Evolutionary conservation across 176 grass and related monocot genomes (phyloP).

Genomic region (Zea luxurians): DNA sequence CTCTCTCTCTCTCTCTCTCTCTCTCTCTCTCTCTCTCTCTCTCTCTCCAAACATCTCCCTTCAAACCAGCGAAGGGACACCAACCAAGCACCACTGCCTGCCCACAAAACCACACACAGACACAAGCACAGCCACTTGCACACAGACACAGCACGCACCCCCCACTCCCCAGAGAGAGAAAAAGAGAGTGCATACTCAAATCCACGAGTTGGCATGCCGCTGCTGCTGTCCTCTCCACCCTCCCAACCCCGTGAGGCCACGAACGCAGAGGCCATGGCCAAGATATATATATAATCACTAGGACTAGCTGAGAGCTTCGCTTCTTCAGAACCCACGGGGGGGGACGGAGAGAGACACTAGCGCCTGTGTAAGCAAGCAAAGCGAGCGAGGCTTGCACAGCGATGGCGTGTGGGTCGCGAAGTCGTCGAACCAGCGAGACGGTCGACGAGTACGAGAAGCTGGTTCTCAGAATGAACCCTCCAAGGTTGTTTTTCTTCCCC

Average conservation of each 20-base stretch:
- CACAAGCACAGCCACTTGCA: background rate
- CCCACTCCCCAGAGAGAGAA: background rate
- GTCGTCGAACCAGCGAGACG: conserved; percentile 50
- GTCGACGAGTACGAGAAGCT: conserved; percentile 94
- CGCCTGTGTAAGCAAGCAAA: background rate
- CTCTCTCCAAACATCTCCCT: conserved; percentile 40
- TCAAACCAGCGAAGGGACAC: conserved; percentile 50
- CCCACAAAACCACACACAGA: conserved; percentile 34
- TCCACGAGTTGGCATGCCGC: conserved; percentile 34
- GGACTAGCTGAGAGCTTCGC: conserved; percentile 38
- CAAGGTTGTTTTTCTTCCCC: conserved; percentile 51
- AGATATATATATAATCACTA: conserved; percentile 37
- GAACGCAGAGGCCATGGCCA: background rate
- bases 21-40: background rate
- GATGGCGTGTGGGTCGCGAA: conserved; percentile 72
- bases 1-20: too few species aligned
- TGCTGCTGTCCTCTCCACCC: background rate
- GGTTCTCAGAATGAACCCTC: conserved; percentile 93
- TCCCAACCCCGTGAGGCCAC: background rate
- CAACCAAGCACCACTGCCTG: conserved; percentile 36
- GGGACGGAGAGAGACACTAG: background rate
- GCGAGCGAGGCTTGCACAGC: conserved; percentile 29
- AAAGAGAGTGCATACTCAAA: conserved; percentile 28
- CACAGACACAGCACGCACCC: conserved; percentile 21
- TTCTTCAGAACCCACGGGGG: conserved; percentile 16